Base-by-base conservation (phyloP, 805 yeast species). In the Saccharomycopsis sp. region DNA sequence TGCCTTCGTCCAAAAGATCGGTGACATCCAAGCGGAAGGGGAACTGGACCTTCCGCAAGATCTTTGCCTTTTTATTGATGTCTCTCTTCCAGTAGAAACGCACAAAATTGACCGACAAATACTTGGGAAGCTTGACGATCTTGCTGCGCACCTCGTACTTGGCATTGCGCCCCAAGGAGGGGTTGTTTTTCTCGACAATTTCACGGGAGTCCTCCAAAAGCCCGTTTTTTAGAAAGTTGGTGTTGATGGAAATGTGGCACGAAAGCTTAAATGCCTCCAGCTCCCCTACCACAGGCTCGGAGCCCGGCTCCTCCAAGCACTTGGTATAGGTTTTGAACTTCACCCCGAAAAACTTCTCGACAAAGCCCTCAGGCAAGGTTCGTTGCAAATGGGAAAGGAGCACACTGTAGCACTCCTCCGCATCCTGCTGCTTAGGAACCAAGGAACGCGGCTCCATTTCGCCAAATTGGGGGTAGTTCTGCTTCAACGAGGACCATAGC, bases 1-100 rank as follows among this genome's bases (percentile, higher is more conserved):
- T 81, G 9, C 82, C 84, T n/a, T 83, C 91, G 59, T 91, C 91
- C 65, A 94, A 78, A 74, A 91, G 75, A 68, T 91, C 97, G 16
- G 91, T 80, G 46, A 90, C 77, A 70, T 94, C 99, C 58, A 92
- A 75, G 71, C 89, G 94, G 73, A 91, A 88, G 48, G 99, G 99
- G 74, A 94, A 94, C 62, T 85, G 88, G 24, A 94, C 99, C 73
- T 87, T 90, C 70, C 99, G 84, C 70, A 94, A 78, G 68, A 94
- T 94, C 73, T 94, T 94, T 18, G 97, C 87, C 75, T 94, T 94
- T 72, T 87, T 88, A 63, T 82, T 82, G 2, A 95, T 88, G 58
- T 92, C 96, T 68, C 92, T 82, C 69, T 92, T 89, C 99, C 99
- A 94, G 71, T 84, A 94, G 70, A 94, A 94, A 68, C 99, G 81